Evolutionary conservation across 2,329 filamentous ascomycete species (phyloP), one percentile per base, ranked within the genome.

Genomic region (Microcera coccophila): DNA sequence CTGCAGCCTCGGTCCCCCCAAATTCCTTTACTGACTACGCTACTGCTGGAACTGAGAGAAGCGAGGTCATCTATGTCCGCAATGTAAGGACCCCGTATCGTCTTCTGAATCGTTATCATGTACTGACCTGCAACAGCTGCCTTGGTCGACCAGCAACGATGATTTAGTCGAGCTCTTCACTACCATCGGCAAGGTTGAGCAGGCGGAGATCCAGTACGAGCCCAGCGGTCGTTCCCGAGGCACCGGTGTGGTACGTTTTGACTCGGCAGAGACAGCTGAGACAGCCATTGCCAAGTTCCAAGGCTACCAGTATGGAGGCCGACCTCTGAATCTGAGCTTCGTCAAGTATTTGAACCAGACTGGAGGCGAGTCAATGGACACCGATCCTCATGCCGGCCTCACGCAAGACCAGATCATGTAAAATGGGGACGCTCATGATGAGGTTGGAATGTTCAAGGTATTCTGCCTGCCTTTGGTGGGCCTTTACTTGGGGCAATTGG

Each of bases 381-480:
- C 84, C 24, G 82, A 89, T 49, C 80, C 87, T 52, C 77, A 79
- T 42, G 80, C 75, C 38, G 85, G 84, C 48, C 70, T 95, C 62
- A 95, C 90, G n/a, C 93, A 97, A 69, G 91, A 97, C 63, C 90
- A 97, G 74, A 96, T 97, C 70, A 95, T 97, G 90, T 97, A 71
- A 62, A 47, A 38, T 38, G 44, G 22, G 19, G 28, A 36, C 39
- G 46, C 35, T 45, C n/a, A 48, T 47, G 39, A 29, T 38, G 17
- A 53, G 34, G 31, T 44, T 15, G 29, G 44, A 44, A 37, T 38
- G 35, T 26, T 26, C 22, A 12, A 26, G 12, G 22, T 26, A 41
- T 22, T 22, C 11, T 19, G 20, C 4, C 11, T 36, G 17, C 4
- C 22, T 21, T 8, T 3, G 5, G 19, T 12, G 4, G 20, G 34